Percentiles rank a stretch among this genome's conserved stretches.
These are phyloP conservation scores for Fraxinus floribunda DNA, from an alignment of 305 asterid genomes.

Conservation along the genomic window DNA sequence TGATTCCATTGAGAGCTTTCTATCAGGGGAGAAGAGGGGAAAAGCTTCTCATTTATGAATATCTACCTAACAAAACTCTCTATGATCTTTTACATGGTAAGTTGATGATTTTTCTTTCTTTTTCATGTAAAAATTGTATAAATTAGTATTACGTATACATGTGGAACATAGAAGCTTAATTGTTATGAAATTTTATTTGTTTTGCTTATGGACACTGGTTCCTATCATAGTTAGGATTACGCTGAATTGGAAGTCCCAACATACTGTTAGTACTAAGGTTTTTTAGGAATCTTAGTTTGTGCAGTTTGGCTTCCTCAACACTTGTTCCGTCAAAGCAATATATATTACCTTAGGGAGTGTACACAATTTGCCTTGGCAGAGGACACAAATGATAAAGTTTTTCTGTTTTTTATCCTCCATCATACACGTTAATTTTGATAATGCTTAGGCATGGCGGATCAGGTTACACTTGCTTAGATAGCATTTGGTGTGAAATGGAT, in stretches of 20 bases:
- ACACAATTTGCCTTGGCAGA: neutral
- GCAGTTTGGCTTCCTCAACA: neutral
- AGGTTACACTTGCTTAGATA: neutral
- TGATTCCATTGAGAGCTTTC: conserved; percentile 91
- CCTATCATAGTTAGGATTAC: neutral
- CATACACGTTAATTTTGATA: neutral
- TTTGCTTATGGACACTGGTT: neutral
- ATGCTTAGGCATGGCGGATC: neutral
- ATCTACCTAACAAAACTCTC: conserved; percentile 68
- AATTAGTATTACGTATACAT: neutral
- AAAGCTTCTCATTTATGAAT: conserved; percentile 90
- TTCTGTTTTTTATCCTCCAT: too few species aligned
- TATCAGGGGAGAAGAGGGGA: conserved; percentile 96
- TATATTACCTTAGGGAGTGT: neutral
- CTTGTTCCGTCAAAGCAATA: neutral
- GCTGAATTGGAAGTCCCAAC: neutral
- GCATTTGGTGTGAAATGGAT: neutral
- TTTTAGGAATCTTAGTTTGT: neutral
- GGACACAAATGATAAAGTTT: neutral
- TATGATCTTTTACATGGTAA: conserved; percentile 87
- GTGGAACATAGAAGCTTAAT: neutral
- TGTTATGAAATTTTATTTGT: too few species aligned
- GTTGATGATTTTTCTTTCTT: neutral
- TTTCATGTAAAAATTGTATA: neutral
- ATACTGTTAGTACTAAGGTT: neutral